Conservation (phyloP, 495 filamentous ascomycete genomes). For the Penicillium tannophilum region DNA sequence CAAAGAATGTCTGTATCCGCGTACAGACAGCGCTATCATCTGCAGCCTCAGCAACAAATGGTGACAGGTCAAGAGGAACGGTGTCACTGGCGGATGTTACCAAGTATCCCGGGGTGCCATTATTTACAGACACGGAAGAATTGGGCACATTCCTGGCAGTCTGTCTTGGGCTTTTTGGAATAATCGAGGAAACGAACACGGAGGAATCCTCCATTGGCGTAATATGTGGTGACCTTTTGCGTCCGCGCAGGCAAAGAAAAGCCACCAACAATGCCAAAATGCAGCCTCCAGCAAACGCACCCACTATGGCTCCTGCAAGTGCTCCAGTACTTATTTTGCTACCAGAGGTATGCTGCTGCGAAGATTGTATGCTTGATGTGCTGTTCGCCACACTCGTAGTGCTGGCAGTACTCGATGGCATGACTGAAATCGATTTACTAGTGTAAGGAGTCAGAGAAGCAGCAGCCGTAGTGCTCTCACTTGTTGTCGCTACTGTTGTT, state of each 20-base stretch:
- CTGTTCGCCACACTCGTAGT: neutral
- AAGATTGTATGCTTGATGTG: conserved; percentile 1
- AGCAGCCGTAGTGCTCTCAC: neutral
- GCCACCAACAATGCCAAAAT: conserved; percentile 32
- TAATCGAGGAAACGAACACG: neutral
- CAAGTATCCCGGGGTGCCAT: neutral
- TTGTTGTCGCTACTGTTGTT: neutral
- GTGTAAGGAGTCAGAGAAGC: neutral
- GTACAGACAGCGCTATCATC: conserved; percentile 26
- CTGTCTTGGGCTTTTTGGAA: neutral
- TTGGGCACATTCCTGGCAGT: neutral
- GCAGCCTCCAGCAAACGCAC: conserved; percentile 28
- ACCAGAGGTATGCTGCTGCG: neutral
- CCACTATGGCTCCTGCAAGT: conserved; percentile 37
- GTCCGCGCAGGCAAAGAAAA: conserved; percentile 21
- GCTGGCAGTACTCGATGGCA: neutral
- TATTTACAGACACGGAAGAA: neutral
- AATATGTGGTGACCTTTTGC: neutral
- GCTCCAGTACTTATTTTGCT: conserved; percentile 20
- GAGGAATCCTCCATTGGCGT: neutral
- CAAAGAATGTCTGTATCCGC: conserved; percentile 28
- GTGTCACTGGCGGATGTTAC: neutral
- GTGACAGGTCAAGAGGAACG: conserved; percentile 7
- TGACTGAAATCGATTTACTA: neutral
- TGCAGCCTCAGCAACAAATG: conserved; percentile 23